A percentile compares a stretch with the other conserved stretches of the same genome.
Evolutionary conservation across 2,329 filamentous ascomycete species (phyloP).

Genomic region (Aspergillus japonicus): DNA sequence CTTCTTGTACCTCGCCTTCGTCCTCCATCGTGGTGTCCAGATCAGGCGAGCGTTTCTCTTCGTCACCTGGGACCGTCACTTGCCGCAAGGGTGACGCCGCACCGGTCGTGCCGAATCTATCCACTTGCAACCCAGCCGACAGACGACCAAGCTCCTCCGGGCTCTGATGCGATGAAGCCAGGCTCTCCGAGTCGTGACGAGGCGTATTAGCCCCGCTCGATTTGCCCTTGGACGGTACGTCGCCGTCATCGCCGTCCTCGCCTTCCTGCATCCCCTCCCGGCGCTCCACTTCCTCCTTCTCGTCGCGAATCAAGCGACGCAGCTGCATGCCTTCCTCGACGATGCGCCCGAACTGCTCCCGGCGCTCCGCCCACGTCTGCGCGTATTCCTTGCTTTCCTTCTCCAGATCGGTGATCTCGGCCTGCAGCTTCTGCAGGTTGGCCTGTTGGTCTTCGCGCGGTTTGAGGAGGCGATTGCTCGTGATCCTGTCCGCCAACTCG

Average conservation of each 20-base stretch:
- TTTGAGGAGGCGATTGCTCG: constrained; percentile 73
- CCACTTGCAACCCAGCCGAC: constrained; percentile 29
- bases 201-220: constrained; percentile 51
- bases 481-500: constrained; percentile 82
- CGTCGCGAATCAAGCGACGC: constrained; percentile 81
- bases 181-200: constrained; percentile 48
- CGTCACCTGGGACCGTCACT: constrained; percentile 38
- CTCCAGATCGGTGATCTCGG: constrained; percentile 84
- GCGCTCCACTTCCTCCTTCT: constrained; percentile 90
- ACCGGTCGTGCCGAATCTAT: constrained; percentile 31
- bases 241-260: constrained; percentile 58
- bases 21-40: constrained; percentile 62
- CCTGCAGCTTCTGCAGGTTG: constrained; percentile 76
- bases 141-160: constrained; percentile 34
- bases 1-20: constrained; percentile 46
- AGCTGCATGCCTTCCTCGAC: constrained; percentile 89
- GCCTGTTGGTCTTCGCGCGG: constrained; percentile 79
- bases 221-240: constrained; percentile 50
- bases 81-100: constrained; percentile 41
- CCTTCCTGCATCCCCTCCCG: constrained; percentile 74
- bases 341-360: constrained; percentile 83
- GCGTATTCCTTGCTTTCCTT: constrained; percentile 79
- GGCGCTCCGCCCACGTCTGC: constrained; percentile 77
- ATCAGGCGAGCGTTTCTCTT: constrained; percentile 37
- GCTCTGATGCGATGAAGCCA: constrained; percentile 35